Conservation (phyloP, 306 rosid species). For the Malus orientalis region DNA sequence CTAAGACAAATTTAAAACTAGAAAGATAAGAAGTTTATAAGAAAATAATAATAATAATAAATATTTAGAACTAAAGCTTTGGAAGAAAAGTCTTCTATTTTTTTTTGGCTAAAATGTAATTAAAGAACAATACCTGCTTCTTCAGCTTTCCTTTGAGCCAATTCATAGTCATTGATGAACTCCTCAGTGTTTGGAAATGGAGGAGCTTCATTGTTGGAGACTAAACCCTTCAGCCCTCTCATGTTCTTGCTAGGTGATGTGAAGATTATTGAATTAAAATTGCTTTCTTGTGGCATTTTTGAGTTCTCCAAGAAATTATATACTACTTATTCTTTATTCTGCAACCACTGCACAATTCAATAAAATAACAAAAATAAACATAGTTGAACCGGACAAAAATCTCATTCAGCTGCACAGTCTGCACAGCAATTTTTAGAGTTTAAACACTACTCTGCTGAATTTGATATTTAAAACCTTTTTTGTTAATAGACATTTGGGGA, state of each 20-base stretch:
- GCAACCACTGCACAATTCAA: not conserved
- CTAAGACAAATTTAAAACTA: not conserved
- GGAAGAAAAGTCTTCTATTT: not conserved
- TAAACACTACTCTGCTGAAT: not conserved
- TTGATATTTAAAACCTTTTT: not conserved
- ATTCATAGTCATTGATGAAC: slow-evolving; percentile 70
- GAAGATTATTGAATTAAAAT: slow-evolving; percentile 17
- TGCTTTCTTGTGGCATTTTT: slow-evolving; percentile 62
- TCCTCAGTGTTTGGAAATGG: slow-evolving; percentile 44
- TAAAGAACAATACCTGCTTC: slow-evolving; percentile 64
- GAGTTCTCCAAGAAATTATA: not conserved
- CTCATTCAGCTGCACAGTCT: not conserved
- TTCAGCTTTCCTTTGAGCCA: slow-evolving; percentile 96
- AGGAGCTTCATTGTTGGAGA: slow-evolving; percentile 29
- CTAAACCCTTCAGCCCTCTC: slow-evolving; percentile 56
- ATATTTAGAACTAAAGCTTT: not conserved
- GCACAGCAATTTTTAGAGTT: not conserved
- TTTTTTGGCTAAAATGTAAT: not conserved
- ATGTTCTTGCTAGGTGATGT: slow-evolving; percentile 58
- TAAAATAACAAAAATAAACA: not conserved
- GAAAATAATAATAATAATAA: not conserved
- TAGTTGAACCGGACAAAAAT: not conserved
- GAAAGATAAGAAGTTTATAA: not conserved
- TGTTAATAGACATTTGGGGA: no score
- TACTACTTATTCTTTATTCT: not conserved